These are phyloP conservation scores for Saturnispora saitoi DNA, from an alignment of 805 yeast species.

Conservation along the genomic window DNA sequence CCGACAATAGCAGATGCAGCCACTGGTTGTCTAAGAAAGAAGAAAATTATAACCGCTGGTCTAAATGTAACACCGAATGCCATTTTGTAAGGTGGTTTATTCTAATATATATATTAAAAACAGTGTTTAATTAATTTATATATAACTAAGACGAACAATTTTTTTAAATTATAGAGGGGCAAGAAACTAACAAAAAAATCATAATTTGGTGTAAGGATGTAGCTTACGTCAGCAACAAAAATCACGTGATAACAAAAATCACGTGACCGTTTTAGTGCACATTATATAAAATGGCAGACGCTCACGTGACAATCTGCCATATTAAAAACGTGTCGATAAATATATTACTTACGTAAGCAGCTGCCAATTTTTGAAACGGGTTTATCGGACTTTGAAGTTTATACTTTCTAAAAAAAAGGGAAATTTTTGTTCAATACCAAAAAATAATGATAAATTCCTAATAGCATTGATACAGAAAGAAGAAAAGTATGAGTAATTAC, in stretches of 20 bases:
- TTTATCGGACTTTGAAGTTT: neutral
- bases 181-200: neutral
- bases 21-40: conserved; percentile 30
- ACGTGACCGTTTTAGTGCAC: no score
- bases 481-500: neutral
- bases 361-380: neutral
- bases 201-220: conserved; percentile 6
- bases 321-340: neutral
- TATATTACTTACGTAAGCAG: neutral
- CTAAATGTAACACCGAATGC: conserved; percentile 26
- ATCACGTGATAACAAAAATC: no score
- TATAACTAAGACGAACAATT: neutral
- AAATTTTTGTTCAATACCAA: no score
- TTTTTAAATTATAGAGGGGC: neutral
- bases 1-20: conserved; percentile 28
- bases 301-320: neutral
- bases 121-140: no score
- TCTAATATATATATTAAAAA: no score
- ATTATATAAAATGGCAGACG: no score
- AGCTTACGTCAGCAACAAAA: neutral
- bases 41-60: conserved; percentile 31
- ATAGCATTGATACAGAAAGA: neutral
- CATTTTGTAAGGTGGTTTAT: conserved; percentile 9
- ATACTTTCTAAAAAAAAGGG: neutral
- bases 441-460: no score